Evolutionary conservation across 2,329 filamentous ascomycete genomes (phyloP), one percentile per base, ranked within the genome.

Genomic region (Kalaharituber pfeilii): DNA sequence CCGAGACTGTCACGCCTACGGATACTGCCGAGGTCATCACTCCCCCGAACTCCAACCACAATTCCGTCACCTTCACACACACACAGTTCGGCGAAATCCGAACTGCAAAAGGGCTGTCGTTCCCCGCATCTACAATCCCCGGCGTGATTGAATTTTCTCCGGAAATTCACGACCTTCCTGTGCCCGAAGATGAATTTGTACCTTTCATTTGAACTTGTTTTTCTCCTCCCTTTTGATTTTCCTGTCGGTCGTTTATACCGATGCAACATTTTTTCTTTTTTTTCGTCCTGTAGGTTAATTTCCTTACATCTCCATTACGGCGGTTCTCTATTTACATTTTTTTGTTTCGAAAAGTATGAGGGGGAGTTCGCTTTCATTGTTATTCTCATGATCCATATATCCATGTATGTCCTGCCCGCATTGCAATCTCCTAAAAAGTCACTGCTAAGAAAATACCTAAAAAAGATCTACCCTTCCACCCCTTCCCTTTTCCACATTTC

Each of bases 81-180:
- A 27, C 22, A 28, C 56, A 55, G 42, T 45, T 24, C 15, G 53
- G 57, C 26, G 59, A 61, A 18, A 54, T 53, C 18, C 53, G 59
- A 26, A 36, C 49, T 6, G 57, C 59, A 50, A 61, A 61, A 49
- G 57, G 59, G 6, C 52, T 61, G n/a, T 60, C 58, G 15, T 61
- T 58, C 53, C 58, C 59, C 15, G 59, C 59, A 25, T 57, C 58
- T 26, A 56, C 56, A 20, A 54, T 61, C 27, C 58, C 59, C n/a
- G 59, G 59, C 7, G 59, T 61, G 25, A 56, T 61, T 20, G 59
- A 61, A 39, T 54, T 61, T 24, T 58, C 52, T 9, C 59, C 59
- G 20, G 58, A 59, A 26, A 27, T 56, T 20, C 57, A 59, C 42
- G 51, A 53, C 20, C 55, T 60, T 44, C 50, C 52, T 29, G 28